Evolutionary conservation across 768 basidiomycete species (phyloP).

Genomic region (Heimioporus sp.): DNA sequence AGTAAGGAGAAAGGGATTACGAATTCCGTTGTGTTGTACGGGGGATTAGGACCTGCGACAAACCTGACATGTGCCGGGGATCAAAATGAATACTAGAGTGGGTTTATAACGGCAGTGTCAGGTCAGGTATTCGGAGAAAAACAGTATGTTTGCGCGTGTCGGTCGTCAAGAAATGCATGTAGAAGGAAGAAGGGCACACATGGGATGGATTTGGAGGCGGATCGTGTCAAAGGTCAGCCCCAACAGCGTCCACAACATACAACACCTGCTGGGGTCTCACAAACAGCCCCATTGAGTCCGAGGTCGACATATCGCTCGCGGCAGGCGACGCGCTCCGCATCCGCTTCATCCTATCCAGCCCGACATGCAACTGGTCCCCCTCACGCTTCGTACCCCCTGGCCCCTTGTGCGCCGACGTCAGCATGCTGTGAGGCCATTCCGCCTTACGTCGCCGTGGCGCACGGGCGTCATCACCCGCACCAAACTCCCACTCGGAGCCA

Average conservation of each 20-base stretch:
- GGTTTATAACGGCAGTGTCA: constrained; percentile 9
- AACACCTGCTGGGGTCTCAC: constrained; percentile 84
- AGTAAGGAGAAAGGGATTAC: constrained; percentile 12
- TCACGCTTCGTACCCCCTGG: constrained; percentile 45
- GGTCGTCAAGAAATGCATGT: constrained; percentile 7
- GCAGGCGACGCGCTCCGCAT: constrained; percentile 69
- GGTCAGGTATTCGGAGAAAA: constrained; percentile 1
- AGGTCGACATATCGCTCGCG: constrained; percentile 51
- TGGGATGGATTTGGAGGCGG: too few species aligned
- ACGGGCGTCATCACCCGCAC: constrained; percentile 40
- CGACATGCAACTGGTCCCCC: constrained; percentile 49
- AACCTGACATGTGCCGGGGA: neutral
- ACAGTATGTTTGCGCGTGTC: neutral
- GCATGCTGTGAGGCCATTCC: constrained; percentile 27
- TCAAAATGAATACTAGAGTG: constrained; percentile 8
- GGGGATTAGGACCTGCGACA: constrained; percentile 22
- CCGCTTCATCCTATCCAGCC: constrained; percentile 50
- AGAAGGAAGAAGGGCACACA: neutral
- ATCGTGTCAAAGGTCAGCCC: constrained; percentile 49
- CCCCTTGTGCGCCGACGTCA: constrained; percentile 39
- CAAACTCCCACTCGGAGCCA: constrained; percentile 64
- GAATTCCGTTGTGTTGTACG: constrained; percentile 17
- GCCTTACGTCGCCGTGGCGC: constrained; percentile 24
- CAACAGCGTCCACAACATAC: constrained; percentile 84
- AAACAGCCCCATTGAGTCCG: constrained; percentile 74